These are phyloP conservation scores for Casuarina glauca DNA, from an alignment of 306 rosid genomes.

Conservation along the genomic window DNA sequence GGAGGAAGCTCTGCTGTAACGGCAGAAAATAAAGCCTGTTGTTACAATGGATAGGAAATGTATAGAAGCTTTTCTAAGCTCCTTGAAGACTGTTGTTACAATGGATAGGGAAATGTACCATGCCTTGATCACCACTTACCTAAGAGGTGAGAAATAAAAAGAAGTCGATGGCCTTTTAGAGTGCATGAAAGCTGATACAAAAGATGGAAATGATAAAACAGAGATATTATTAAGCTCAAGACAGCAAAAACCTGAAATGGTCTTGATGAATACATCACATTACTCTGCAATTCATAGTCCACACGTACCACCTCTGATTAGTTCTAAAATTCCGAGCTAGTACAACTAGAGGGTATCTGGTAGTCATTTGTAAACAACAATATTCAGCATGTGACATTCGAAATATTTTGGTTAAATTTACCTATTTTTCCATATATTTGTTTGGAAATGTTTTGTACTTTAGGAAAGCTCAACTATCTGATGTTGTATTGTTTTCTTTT, in stretches of 20 bases:
- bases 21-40: too few species aligned
- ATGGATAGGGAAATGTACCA: slow-evolving; percentile 53
- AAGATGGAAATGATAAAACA: slow-evolving; percentile 46
- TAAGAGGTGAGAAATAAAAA: slow-evolving; percentile 43
- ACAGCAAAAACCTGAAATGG: not conserved
- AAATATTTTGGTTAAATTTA: not conserved
- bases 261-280: not conserved
- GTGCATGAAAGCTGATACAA: slow-evolving; percentile 43
- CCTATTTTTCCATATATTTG: not conserved
- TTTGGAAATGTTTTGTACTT: not conserved
- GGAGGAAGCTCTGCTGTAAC: too few species aligned
- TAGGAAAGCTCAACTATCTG: not conserved
- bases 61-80: too few species aligned
- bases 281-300: not conserved
- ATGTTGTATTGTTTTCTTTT: too few species aligned
- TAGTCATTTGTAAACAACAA: not conserved
- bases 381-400: not conserved
- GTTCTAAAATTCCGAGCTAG: too few species aligned
- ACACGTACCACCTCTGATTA: too few species aligned
- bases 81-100: slow-evolving; percentile 43
- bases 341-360: too few species aligned
- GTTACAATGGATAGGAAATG: too few species aligned
- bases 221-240: slow-evolving; percentile 35
- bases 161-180: slow-evolving; percentile 42
- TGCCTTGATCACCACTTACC: slow-evolving; percentile 42